Percentiles rank a stretch among this genome's conserved stretches.
phyloP scores from a whole-genome alignment of 2,329 filamentous ascomycete genomes.

The Malbranchea zuffiana region DNA sequence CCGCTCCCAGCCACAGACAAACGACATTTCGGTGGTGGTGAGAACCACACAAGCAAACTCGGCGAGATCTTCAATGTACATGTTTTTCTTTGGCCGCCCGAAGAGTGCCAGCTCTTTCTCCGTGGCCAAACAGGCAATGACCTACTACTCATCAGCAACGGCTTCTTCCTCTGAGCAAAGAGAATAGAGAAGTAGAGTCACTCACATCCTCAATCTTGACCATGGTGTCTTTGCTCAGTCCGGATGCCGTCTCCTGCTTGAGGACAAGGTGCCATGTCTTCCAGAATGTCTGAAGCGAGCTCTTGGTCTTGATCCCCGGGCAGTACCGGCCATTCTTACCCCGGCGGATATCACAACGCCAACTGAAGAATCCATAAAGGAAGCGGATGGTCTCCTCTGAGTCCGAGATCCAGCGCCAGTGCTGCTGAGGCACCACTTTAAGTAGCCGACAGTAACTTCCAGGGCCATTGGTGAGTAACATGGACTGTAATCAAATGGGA shows the following conservation, averaged over 20 bases:
- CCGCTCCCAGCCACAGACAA: slow-evolving; percentile 20
- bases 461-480: no score
- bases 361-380: slow-evolving; percentile 19
- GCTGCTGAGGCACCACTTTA: slow-evolving; percentile 16
- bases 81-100: slow-evolving; percentile 20
- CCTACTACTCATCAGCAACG: slow-evolving; percentile 16
- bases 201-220: slow-evolving; percentile 8
- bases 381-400: slow-evolving; percentile 22
- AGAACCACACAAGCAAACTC: slow-evolving; percentile 24
- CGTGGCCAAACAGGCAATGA: slow-evolving; percentile 19
- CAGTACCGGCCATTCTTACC: slow-evolving; percentile 14
- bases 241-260: slow-evolving; percentile 12
- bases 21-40: slow-evolving; percentile 23
- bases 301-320: slow-evolving; percentile 14
- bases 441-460: slow-evolving; percentile 18
- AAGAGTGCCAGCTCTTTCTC: slow-evolving; percentile 19
- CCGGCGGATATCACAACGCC: slow-evolving; percentile 15
- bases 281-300: slow-evolving; percentile 18
- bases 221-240: slow-evolving; percentile 14
- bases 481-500: no score
- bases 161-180: neutral
- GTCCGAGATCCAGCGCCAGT: slow-evolving; percentile 18
- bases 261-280: slow-evolving; percentile 17
- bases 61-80: slow-evolving; percentile 26
- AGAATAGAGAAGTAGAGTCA: neutral